Conservation (phyloP, 345 rosid genomes). For the Pelargonium nanum region DNA sequence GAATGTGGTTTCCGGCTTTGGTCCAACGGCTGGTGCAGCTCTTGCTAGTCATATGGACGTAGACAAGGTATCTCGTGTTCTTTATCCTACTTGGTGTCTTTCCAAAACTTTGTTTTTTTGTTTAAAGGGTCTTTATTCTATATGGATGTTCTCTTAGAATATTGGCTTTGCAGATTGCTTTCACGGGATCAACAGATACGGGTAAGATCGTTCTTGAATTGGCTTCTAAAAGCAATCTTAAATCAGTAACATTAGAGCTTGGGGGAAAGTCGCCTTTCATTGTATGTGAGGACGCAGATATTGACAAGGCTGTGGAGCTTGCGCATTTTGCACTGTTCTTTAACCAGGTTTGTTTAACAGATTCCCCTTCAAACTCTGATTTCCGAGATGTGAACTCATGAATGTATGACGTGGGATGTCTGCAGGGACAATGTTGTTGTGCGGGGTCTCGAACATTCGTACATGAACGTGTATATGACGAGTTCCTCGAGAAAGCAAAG, state of each 20-base stretch:
- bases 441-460: conserved; percentile 95
- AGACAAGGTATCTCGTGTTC: too few species aligned
- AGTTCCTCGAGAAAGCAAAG: conserved; percentile 78
- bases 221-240: conserved; percentile 88
- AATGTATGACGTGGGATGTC: neutral
- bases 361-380: neutral
- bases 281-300: conserved; percentile 79
- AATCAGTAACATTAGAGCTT: conserved; percentile 87
- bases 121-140: too few species aligned
- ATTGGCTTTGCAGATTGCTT: conserved; percentile 51
- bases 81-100: too few species aligned
- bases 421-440: conserved; percentile 94
- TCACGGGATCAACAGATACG: conserved; percentile 79
- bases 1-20: conserved; percentile 74
- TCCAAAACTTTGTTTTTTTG: too few species aligned
- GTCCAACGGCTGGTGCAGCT: conserved; percentile 81
- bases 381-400: conserved; percentile 1
- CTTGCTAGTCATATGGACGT: conserved; percentile 88
- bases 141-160: neutral
- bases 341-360: conserved; percentile 52
- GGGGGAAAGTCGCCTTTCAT: conserved; percentile 97
- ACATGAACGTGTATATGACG: conserved; percentile 74
- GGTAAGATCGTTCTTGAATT: conserved; percentile 66
- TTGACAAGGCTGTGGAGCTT: conserved; percentile 78
- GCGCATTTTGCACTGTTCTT: conserved; percentile 92